Evolutionary conservation across 2,329 filamentous ascomycete species (phyloP).

Genomic region (Aspergillus aculeatus): DNA sequence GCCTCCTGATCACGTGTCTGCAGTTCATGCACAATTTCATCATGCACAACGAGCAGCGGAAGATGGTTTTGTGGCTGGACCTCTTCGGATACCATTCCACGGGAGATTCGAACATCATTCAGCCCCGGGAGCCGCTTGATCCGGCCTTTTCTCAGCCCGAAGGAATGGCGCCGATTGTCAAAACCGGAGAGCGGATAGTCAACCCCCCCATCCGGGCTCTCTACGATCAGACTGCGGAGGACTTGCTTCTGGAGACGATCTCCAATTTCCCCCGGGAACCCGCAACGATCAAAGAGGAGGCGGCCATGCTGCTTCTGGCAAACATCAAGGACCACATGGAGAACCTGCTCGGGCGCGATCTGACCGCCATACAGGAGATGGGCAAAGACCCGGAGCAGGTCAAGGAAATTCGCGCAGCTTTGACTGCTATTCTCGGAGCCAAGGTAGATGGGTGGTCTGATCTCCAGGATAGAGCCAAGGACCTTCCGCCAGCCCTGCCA

Average conservation of each 20-base stretch:
- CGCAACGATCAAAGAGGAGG: conserved; percentile 47
- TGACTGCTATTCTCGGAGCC: conserved; percentile 44
- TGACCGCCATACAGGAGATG: conserved; percentile 48
- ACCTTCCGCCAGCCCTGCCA: conserved; percentile 35
- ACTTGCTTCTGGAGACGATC: conserved; percentile 44
- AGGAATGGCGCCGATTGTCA: conserved; percentile 44
- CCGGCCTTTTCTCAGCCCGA: conserved; percentile 34
- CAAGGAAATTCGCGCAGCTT: conserved; percentile 44
- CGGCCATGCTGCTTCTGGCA: conserved; percentile 47
- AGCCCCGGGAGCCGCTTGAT: conserved; percentile 44
- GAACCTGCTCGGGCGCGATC: conserved; percentile 43
- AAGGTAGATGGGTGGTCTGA: conserved; percentile 48
- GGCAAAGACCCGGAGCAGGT: conserved; percentile 46
- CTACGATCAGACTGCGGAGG: conserved; percentile 46
- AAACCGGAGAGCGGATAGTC: conserved; percentile 42
- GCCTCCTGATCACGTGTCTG: conserved; percentile 63
- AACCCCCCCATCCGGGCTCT: conserved; percentile 43
- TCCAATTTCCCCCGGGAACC: conserved; percentile 45
- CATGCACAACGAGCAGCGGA: conserved; percentile 64
- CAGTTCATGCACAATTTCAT: conserved; percentile 67
- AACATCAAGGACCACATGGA: conserved; percentile 52
- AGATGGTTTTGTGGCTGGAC: conserved; percentile 64
- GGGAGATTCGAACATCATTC: conserved; percentile 46
- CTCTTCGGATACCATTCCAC: conserved; percentile 60
- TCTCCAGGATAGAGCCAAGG: conserved; percentile 40